phyloP scores from a whole-genome alignment of 179 eudicot genomes.

The Corrigiola litoralis region DNA sequence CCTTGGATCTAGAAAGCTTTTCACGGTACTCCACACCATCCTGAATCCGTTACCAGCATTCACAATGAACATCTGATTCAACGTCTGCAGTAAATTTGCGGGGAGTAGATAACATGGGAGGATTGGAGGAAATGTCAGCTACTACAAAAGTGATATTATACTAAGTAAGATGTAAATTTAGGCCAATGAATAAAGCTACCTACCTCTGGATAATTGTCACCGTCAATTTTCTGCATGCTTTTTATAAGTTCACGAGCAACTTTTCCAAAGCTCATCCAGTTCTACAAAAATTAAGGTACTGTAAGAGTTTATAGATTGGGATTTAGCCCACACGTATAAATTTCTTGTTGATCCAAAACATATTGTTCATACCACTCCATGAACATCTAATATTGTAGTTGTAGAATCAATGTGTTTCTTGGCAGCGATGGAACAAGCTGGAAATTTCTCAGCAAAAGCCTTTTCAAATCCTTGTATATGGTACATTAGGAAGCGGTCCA shows the following conservation, averaged over 20 bases:
- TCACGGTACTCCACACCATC: slow-evolving; percentile 71
- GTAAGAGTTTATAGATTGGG: slow-evolving; percentile 16
- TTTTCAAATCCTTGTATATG: slow-evolving; percentile 93
- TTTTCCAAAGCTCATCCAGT: slow-evolving; percentile 96
- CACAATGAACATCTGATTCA: slow-evolving; percentile 91
- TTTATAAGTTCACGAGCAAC: slow-evolving; percentile 79
- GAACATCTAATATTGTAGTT: slow-evolving; percentile 80
- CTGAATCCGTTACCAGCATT: slow-evolving; percentile 94
- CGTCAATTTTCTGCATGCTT: slow-evolving; percentile 94
- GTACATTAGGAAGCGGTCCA: slow-evolving; percentile 82
- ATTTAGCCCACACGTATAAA: not conserved
- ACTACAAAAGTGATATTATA: not conserved
- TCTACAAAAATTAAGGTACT: slow-evolving; percentile 43
- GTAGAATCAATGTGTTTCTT: slow-evolving; percentile 89
- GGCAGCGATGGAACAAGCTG: slow-evolving; percentile 93
- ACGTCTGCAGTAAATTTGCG: slow-evolving; percentile 46
- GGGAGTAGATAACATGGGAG: not conserved
- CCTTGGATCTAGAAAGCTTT: slow-evolving; percentile 83
- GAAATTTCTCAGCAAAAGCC: slow-evolving; percentile 80
- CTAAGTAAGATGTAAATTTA: not conserved
- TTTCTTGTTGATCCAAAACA: not conserved
- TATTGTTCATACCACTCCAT: slow-evolving; percentile 69
- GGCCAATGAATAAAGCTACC: not conserved
- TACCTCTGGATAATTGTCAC: slow-evolving; percentile 98
- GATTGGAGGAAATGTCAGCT: not conserved